phyloP scores from a whole-genome alignment of 371 early-diverging fungal species.

The Mucor plumbeus region DNA sequence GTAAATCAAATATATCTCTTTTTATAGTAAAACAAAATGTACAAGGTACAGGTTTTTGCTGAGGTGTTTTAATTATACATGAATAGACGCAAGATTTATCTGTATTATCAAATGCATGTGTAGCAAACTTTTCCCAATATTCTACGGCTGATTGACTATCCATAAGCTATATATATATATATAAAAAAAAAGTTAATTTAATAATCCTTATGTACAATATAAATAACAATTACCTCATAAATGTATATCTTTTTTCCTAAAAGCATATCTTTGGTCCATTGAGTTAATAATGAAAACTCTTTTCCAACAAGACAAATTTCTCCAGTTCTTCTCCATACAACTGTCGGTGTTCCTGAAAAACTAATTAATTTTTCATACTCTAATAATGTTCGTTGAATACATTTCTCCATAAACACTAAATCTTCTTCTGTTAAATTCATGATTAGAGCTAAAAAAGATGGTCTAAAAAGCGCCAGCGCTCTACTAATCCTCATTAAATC shows the following conservation, averaged over 20 bases:
- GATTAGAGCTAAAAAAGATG: conserved; percentile 87
- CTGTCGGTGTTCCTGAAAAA: conserved; percentile 94
- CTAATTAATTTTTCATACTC: conserved; percentile 91
- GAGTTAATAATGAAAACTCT: conserved; percentile 88
- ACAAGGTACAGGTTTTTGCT: conserved; percentile 74
- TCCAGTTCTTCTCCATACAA: conserved; percentile 93
- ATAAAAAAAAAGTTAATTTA: background rate
- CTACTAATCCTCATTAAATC: conserved; percentile 87
- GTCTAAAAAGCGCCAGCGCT: conserved; percentile 87
- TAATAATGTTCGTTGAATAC: conserved; percentile 84
- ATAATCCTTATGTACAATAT: background rate
- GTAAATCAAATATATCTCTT: conserved; percentile 90
- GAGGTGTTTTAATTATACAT: conserved; percentile 72
- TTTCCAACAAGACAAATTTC: conserved; percentile 91
- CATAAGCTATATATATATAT: conserved; percentile 87
- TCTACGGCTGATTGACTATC: conserved; percentile 86
- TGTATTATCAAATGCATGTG: conserved; percentile 87
- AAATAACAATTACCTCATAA: conserved; percentile 62
- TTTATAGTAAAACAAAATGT: conserved; percentile 93
- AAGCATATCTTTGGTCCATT: conserved; percentile 82
- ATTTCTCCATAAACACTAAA: conserved; percentile 90
- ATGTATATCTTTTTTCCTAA: conserved; percentile 76
- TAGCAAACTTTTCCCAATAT: conserved; percentile 93
- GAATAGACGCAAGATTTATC: conserved; percentile 82
- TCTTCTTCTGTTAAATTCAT: conserved; percentile 92